Conservation (phyloP, 1,284 basidiomycete genomes). For the Mixia osmundae region DNA sequence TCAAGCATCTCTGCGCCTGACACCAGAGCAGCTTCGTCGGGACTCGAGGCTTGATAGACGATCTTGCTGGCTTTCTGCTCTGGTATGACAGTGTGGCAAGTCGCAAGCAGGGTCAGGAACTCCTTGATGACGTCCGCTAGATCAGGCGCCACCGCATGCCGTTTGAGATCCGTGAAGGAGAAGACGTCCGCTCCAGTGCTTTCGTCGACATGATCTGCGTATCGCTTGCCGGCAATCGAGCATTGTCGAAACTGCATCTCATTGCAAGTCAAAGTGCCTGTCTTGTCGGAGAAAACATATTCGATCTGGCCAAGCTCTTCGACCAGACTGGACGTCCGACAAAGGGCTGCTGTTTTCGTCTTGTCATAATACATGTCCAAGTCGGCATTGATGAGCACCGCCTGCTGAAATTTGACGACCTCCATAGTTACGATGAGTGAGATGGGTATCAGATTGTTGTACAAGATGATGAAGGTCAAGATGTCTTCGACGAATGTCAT, state of each 20-base stretch:
- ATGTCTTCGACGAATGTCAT: constrained; percentile 47
- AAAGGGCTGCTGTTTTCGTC: constrained; percentile 96
- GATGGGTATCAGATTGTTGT: constrained; percentile 94
- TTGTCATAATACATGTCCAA: constrained; percentile 89
- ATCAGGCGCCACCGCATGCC: constrained; percentile 56
- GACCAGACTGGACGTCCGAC: constrained; percentile 84
- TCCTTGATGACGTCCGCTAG: constrained; percentile 54
- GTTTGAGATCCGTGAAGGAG: constrained; percentile 42
- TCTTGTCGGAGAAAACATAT: constrained; percentile 96
- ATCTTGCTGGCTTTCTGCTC: constrained; percentile 37
- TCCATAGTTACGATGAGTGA: constrained; percentile 95
- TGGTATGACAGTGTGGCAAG: constrained; percentile 77
- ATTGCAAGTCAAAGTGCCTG: constrained; percentile 78
- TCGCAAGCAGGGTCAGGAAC: constrained; percentile 69
- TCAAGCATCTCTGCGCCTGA: constrained; percentile 75
- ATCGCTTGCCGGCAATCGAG: constrained; percentile 56
- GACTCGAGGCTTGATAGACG: constrained; percentile 86
- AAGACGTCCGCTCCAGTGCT: constrained; percentile 70
- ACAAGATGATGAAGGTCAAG: constrained; percentile 91
- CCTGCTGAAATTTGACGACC: constrained; percentile 92
- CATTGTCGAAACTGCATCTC: constrained; percentile 97
- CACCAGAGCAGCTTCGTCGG: constrained; percentile 85
- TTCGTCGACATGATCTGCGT: constrained; percentile 85
- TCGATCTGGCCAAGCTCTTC: constrained; percentile 96
- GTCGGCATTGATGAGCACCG: constrained; percentile 86